Conservation (phyloP, 164 flowering plant species). For the Buxus sempervirens region DNA sequence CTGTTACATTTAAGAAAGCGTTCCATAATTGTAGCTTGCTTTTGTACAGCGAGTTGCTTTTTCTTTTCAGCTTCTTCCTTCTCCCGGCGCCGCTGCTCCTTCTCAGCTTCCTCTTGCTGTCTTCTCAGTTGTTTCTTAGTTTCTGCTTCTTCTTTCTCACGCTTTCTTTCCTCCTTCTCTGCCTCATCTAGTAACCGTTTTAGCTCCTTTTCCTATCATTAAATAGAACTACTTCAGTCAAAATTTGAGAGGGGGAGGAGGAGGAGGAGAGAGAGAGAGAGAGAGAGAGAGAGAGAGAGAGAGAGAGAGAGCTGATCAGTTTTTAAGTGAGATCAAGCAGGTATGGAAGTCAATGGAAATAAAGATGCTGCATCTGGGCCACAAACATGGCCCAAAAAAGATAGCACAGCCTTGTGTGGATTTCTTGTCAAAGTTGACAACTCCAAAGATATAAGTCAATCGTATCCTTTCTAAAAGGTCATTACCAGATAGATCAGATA, state of each 20-base stretch:
- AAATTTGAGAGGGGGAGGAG: background rate
- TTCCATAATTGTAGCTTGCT: constrained; percentile 93
- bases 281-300: too few species aligned
- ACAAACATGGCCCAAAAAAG: too few species aligned
- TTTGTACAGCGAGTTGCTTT: constrained; percentile 59
- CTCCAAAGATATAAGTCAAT: too few species aligned
- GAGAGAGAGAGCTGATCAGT: too few species aligned
- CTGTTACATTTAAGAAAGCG: constrained; percentile 70
- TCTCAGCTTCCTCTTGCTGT: constrained; percentile 80
- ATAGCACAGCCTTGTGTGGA: too few species aligned
- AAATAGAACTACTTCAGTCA: constrained; percentile 1
- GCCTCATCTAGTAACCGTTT: constrained; percentile 69
- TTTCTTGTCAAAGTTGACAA: too few species aligned
- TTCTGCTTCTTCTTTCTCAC: constrained; percentile 72
- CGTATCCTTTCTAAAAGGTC: too few species aligned
- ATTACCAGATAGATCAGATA: too few species aligned
- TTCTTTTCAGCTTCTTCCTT: constrained; percentile 72
- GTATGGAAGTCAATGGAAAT: too few species aligned
- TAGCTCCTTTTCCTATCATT: constrained; percentile 69
- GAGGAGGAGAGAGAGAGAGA: background rate
- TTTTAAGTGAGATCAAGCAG: too few species aligned
- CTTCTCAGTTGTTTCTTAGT: constrained; percentile 45
- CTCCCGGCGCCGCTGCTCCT: constrained; percentile 58
- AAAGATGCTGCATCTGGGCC: too few species aligned
- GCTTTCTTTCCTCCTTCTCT: constrained; percentile 59